These are phyloP conservation scores for Lenwebbia sp. DNA, from an alignment of 345 rosid genomes.

Conservation along the genomic window DNA sequence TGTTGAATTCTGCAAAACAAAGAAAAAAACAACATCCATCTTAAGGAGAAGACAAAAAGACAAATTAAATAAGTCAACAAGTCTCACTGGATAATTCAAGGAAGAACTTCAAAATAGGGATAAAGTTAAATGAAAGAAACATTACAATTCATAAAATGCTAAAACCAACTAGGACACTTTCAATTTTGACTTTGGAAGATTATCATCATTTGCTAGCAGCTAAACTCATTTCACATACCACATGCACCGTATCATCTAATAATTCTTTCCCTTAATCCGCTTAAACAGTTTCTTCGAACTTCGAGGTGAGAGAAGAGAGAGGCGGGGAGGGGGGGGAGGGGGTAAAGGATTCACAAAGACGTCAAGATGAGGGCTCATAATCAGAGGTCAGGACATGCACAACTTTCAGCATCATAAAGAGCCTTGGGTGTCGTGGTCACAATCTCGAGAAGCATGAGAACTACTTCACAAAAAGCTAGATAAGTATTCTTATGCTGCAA, in stretches of 20 bases:
- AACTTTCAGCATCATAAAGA: neutral
- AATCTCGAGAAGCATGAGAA: neutral
- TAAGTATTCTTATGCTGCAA: neutral
- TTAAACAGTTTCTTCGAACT: neutral
- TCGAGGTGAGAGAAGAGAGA: neutral
- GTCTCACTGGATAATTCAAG: neutral
- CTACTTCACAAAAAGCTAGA: neutral
- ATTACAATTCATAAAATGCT: neutral
- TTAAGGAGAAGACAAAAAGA: neutral
- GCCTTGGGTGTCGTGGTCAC: neutral
- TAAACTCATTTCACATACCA: neutral
- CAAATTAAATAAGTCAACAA: neutral
- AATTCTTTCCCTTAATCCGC: neutral
- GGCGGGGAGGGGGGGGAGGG: neutral
- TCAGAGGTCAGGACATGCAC: neutral
- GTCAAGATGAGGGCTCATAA: neutral
- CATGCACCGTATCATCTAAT: neutral
- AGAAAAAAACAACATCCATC: neutral
- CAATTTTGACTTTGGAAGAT: neutral
- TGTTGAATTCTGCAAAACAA: constrained; percentile 66
- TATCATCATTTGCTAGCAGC: neutral
- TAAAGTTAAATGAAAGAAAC: neutral
- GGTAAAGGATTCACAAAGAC: neutral
- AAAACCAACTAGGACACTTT: neutral
- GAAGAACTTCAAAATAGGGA: neutral